phyloP scores from a whole-genome alignment of 116 monocot species.

The Zostera marina region DNA sequence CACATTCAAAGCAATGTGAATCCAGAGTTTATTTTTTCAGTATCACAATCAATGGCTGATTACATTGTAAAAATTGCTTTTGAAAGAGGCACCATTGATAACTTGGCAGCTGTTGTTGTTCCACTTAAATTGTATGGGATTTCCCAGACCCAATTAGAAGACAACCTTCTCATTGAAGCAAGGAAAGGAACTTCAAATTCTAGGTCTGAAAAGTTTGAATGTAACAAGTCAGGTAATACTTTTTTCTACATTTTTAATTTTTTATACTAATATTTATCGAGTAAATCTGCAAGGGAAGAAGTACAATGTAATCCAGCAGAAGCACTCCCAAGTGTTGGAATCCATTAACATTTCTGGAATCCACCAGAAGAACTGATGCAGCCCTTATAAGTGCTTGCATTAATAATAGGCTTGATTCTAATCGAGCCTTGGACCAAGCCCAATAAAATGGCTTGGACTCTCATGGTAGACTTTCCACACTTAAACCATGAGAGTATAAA shows the following conservation, averaged over 20 bases:
- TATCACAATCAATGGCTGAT: constrained; percentile 36
- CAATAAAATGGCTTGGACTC: no score
- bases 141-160: not conserved
- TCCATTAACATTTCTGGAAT: no score
- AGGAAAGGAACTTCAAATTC: constrained; percentile 1
- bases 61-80: constrained; percentile 42
- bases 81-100: constrained; percentile 66
- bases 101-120: constrained; percentile 69
- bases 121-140: constrained; percentile 25
- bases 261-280: not conserved
- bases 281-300: no score
- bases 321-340: no score
- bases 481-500: no score
- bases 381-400: no score
- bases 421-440: no score
- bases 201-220: not conserved
- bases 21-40: constrained; percentile 6
- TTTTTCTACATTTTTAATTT: not conserved
- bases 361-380: no score
- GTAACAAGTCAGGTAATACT: constrained; percentile 4
- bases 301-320: no score
- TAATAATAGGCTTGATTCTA: no score
- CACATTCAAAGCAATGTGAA: constrained; percentile 12
- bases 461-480: no score
- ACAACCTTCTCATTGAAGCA: not conserved